Percentiles rank a stretch among this genome's conserved stretches.
phyloP scores from a whole-genome alignment of 768 basidiomycete species.

The Suillus fuscotomentosus region DNA sequence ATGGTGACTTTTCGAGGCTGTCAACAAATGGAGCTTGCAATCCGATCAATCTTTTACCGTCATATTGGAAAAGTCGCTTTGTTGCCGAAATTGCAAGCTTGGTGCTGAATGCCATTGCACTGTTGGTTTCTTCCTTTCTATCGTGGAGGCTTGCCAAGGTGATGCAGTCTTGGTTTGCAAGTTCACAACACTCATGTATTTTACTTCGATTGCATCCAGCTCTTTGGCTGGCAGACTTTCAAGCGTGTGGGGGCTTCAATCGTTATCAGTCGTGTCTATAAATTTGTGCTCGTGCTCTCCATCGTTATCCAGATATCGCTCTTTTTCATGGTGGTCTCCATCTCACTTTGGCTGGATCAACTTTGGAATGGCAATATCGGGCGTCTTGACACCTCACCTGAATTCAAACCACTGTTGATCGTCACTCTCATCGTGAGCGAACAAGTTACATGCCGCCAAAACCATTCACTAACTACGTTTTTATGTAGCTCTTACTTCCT shows the following conservation, averaged over 20 bases:
- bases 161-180: slow-evolving; percentile 8
- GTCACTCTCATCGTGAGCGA: slow-evolving; percentile 58
- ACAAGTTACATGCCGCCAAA: slow-evolving; percentile 1
- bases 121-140: slow-evolving; percentile 60
- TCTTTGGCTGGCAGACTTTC: slow-evolving; percentile 87
- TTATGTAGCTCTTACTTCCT: slow-evolving; percentile 57
- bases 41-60: slow-evolving; percentile 50
- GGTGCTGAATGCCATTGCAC: slow-evolving; percentile 56
- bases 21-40: slow-evolving; percentile 67
- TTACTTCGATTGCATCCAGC: slow-evolving; percentile 30
- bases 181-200: not conserved
- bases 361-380: slow-evolving; percentile 66
- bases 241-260: slow-evolving; percentile 79
- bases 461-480: slow-evolving; percentile 3
- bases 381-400: slow-evolving; percentile 41
- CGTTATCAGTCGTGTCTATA: slow-evolving; percentile 74
- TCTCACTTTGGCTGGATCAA: slow-evolving; percentile 77
- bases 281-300: slow-evolving; percentile 64
- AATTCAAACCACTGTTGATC: slow-evolving; percentile 58
- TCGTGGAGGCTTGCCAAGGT: slow-evolving; percentile 80
- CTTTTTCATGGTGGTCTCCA: slow-evolving; percentile 73
- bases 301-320: slow-evolving; percentile 73
- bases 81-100: slow-evolving; percentile 64
- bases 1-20: slow-evolving; percentile 49
- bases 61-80: slow-evolving; percentile 63